Evolutionary conservation across 73 alveolate species (phyloP).

Genomic region (Breviolum minutum): DNA sequence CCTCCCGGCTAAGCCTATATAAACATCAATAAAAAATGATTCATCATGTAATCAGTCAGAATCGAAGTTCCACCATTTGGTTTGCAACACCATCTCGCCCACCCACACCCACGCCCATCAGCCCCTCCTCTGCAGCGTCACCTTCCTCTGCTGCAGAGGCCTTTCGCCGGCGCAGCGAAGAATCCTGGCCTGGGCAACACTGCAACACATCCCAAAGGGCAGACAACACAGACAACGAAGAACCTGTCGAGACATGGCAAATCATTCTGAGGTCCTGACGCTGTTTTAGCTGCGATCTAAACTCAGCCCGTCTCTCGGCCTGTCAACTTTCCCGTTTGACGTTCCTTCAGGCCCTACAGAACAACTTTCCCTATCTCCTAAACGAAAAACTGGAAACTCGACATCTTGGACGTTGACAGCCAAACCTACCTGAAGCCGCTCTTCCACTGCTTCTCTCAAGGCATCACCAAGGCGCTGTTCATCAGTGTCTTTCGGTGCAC

Average conservation of each 20-base stretch:
- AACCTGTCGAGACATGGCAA: not conserved
- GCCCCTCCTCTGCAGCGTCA: conserved; percentile 14
- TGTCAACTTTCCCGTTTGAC: not conserved
- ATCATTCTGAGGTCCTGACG: not conserved
- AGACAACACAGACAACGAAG: too few relatives aligned
- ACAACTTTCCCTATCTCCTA: not conserved
- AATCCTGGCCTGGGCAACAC: conserved; percentile 49
- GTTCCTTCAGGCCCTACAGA: not conserved
- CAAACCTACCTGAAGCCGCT: conserved; percentile 43
- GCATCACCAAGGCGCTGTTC: conserved; percentile 15
- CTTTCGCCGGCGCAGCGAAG: conserved; percentile 74
- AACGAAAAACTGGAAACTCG: not conserved
- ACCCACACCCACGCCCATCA: too few relatives aligned
- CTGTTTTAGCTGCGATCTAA: conserved; percentile 65
- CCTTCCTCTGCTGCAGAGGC: conserved; percentile 48
- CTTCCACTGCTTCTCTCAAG: conserved; percentile 23
- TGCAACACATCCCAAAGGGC: not conserved
- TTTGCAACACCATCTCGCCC: too few relatives aligned
- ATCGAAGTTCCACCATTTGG: too few relatives aligned
- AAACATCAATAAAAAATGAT: too few relatives aligned
- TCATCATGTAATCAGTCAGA: too few relatives aligned
- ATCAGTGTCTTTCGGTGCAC: conserved; percentile 31
- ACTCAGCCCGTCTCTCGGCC: conserved; percentile 74
- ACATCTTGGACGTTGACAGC: not conserved
- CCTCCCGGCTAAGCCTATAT: too few relatives aligned